Conservation (phyloP, 2,329 filamentous ascomycete species). For the Phyllosticta citrichinensis region DNA sequence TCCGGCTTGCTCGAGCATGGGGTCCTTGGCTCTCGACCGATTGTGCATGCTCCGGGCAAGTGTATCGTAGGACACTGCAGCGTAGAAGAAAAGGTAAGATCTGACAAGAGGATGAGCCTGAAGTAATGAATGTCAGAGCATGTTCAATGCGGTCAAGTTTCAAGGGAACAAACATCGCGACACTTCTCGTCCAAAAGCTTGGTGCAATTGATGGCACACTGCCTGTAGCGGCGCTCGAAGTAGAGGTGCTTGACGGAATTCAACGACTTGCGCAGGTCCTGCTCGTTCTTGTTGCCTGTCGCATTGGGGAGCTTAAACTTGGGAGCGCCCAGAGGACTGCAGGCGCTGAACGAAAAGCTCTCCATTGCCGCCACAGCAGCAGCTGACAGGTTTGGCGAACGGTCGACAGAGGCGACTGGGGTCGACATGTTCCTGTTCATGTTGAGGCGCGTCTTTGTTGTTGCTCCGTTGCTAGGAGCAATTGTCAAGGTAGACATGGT, state of each 20-base stretch:
- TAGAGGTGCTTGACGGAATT: slow-evolving; percentile 9
- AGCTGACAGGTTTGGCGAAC: background rate
- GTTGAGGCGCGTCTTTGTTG: background rate
- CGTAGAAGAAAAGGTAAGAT: slow-evolving; percentile 29
- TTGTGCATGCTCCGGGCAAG: slow-evolving; percentile 25
- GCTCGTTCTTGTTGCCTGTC: background rate
- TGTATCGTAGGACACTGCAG: slow-evolving; percentile 27
- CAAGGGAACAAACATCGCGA: background rate
- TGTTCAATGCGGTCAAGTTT: background rate
- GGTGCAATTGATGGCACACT: slow-evolving; percentile 23
- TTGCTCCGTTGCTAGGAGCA: background rate
- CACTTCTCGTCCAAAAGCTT: slow-evolving; percentile 17
- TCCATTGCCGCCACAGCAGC: background rate
- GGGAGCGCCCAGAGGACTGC: background rate
- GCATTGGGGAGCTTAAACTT: slow-evolving; percentile 2
- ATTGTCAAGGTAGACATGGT: background rate
- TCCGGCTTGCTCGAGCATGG: slow-evolving; percentile 25
- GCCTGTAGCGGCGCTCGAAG: slow-evolving; percentile 25
- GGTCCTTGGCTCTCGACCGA: slow-evolving; percentile 18
- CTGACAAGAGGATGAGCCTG: slow-evolving; percentile 26
- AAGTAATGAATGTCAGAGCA: background rate
- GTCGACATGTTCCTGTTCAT: background rate
- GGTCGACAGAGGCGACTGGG: background rate
- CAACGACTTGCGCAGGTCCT: slow-evolving; percentile 3
- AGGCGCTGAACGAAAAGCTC: background rate